Percentiles rank a stretch among this genome's conserved stretches.
These are phyloP conservation scores for Pythium chondricola DNA, from an alignment of 352 stramenopile species.

Conservation along the genomic window DNA sequence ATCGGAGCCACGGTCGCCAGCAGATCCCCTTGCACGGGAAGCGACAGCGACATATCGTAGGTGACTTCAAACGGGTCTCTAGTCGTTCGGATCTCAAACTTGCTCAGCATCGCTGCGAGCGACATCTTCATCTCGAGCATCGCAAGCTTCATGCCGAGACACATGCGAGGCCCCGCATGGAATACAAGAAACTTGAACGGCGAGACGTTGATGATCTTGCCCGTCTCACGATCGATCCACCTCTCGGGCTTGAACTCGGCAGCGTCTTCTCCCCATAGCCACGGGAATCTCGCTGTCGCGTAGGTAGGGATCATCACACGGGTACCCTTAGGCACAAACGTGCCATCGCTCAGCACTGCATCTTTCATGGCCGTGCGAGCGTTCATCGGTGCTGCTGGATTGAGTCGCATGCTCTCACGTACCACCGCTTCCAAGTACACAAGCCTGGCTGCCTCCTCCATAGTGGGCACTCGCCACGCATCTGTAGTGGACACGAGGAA, in stretches of 20 bases:
- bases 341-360: slow-evolving; percentile 61
- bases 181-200: slow-evolving; percentile 68
- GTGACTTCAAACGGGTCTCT: slow-evolving; percentile 34
- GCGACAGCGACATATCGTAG: slow-evolving; percentile 37
- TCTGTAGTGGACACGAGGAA: slow-evolving; percentile 6
- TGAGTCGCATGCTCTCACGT: slow-evolving; percentile 56
- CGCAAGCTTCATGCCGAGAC: slow-evolving; percentile 59
- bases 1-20: background rate
- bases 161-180: slow-evolving; percentile 55
- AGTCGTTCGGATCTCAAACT: slow-evolving; percentile 39
- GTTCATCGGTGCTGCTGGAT: slow-evolving; percentile 53
- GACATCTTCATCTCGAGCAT: slow-evolving; percentile 60
- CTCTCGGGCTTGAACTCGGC: slow-evolving; percentile 60
- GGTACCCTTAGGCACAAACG: slow-evolving; percentile 44
- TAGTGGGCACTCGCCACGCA: slow-evolving; percentile 19
- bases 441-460: slow-evolving; percentile 40
- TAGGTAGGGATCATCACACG: slow-evolving; percentile 61
- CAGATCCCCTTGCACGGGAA: slow-evolving; percentile 35
- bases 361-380: slow-evolving; percentile 42
- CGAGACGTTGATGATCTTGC: slow-evolving; percentile 38
- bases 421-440: slow-evolving; percentile 47
- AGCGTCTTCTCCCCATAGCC: slow-evolving; percentile 58
- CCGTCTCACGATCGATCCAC: slow-evolving; percentile 40
- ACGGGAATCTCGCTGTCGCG: slow-evolving; percentile 42
- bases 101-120: slow-evolving; percentile 41